Evolutionary conservation across 176 grass and related monocot genomes (phyloP), one percentile per base, ranked within the genome.

Genomic region (Oryza brachyantha): DNA sequence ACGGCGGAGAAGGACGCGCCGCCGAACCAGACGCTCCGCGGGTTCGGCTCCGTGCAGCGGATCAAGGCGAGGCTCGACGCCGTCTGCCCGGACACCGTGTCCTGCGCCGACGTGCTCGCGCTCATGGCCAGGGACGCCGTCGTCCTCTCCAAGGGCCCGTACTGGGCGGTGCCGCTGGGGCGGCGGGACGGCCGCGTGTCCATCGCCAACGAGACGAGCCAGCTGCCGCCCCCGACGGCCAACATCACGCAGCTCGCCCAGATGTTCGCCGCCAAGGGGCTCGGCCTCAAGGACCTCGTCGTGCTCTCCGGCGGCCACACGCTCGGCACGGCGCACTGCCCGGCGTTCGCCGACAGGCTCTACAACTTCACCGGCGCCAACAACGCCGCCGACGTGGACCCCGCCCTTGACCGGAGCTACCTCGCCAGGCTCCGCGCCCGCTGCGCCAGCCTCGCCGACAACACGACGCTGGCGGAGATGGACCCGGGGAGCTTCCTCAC

Each of bases 311-410:
- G 76, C 61, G 79, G 58, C 13, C 83, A 90, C 46, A 86, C 83
- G 37, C 81, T 90, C 12, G 79, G 88, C 17, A 86, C 74, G 45
- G 71, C 79, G 3, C 86, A 83, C 58, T 89, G 86, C 70, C 25
- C 37, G 10, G n/a, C 87, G 28, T 93, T 89, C 77, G 52, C 66
- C 6, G 28, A 75, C 27, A 84, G 91, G 4, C 76, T 93, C 16
- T 89, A 93, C 80, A 90, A 90, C 76, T 93, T 89, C 91, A 87
- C 91, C 60, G 87, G 84, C 66, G 79, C 70, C 42, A 45, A 43
- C 61, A 84, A 39, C 61, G 13, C 64, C 43, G 28, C 40, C 3
- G 90, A 89, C 74, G 28, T 86, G 21, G 91, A 93, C 69, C 91
- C 91, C 0, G 59, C 85, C 3, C 17, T 93, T 14, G 84, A 93